Percentiles rank a stretch among this genome's conserved stretches.
Evolutionary conservation across 2,329 filamentous ascomycete species (phyloP).

Genomic region (Penicillium sp.): DNA sequence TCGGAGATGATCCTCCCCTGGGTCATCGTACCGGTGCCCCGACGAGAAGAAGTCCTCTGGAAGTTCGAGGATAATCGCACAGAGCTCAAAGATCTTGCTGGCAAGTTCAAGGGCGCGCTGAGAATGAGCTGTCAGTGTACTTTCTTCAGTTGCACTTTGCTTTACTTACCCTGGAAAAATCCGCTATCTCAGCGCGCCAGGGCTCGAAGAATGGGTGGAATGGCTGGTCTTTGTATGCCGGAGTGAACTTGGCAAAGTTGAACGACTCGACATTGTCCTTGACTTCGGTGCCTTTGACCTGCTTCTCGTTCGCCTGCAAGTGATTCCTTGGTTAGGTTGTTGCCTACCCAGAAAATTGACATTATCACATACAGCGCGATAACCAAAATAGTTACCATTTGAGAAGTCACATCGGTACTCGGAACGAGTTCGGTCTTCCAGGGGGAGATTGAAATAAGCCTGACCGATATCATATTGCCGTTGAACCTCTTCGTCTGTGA

Average conservation of each 20-base stretch:
- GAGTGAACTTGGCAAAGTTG: background rate
- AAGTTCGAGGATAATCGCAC: slow-evolving; percentile 59
- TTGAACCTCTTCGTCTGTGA: slow-evolving; percentile 26
- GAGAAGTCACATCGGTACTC: slow-evolving; percentile 34
- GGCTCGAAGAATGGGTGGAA: too few relatives aligned
- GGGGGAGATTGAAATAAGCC: slow-evolving; percentile 23
- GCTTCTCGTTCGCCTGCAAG: too few relatives aligned
- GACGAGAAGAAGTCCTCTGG: slow-evolving; percentile 57
- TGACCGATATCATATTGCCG: slow-evolving; percentile 31
- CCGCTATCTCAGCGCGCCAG: too few relatives aligned
- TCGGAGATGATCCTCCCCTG: slow-evolving; percentile 58
- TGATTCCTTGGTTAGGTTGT: too few relatives aligned
- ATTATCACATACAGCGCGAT: slow-evolving; percentile 39
- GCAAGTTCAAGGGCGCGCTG: too few relatives aligned
- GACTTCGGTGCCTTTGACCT: too few relatives aligned
- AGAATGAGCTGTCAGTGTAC: too few relatives aligned
- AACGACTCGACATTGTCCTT: slow-evolving; percentile 42
- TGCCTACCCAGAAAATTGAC: too few relatives aligned
- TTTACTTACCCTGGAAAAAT: too few relatives aligned
- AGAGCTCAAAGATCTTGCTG: slow-evolving; percentile 6
- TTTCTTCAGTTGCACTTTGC: too few relatives aligned
- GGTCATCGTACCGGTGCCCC: slow-evolving; percentile 58
- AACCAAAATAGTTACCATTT: slow-evolving; percentile 34
- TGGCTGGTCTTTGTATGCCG: too few relatives aligned
- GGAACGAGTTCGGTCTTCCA: too few relatives aligned